A percentile compares a stretch with the other conserved stretches of the same genome.
These are phyloP conservation scores for Cucurbita pepo DNA, from an alignment of 306 rosid species.

Conservation along the genomic window DNA sequence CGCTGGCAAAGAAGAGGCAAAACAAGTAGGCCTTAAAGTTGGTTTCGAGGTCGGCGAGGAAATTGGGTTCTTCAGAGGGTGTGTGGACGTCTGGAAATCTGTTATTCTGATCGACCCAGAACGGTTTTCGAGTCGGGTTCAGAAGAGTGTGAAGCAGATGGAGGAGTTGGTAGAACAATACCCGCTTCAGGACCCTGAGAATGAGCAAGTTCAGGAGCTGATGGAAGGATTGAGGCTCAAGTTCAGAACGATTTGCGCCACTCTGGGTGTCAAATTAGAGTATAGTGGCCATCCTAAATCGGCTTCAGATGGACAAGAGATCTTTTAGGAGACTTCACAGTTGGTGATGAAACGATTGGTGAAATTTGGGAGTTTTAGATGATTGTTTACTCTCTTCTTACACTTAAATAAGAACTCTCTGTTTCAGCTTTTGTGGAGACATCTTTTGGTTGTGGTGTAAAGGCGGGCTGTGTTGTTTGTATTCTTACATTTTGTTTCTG, in stretches of 20 bases:
- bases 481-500: background rate
- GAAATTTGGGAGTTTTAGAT: background rate
- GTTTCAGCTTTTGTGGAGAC: background rate
- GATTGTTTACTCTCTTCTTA: background rate
- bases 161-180: conserved; percentile 40
- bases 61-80: conserved; percentile 64
- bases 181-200: conserved; percentile 61
- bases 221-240: conserved; percentile 62
- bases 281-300: conserved; percentile 42
- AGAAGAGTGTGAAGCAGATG: conserved; percentile 40
- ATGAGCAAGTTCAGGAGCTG: conserved; percentile 36
- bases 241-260: conserved; percentile 48
- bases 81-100: conserved; percentile 40
- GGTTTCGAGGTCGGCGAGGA: conserved; percentile 77
- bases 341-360: background rate
- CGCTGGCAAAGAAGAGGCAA: conserved; percentile 42
- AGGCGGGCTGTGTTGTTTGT: background rate
- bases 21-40: conserved; percentile 51
- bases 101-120: conserved; percentile 30
- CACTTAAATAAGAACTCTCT: background rate
- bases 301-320: conserved; percentile 19
- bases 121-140: conserved; percentile 35
- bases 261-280: conserved; percentile 53
- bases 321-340: background rate
- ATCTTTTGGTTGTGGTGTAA: background rate